Base-by-base conservation (phyloP, 345 rosid species). In the Aethionema arabicum region DNA sequence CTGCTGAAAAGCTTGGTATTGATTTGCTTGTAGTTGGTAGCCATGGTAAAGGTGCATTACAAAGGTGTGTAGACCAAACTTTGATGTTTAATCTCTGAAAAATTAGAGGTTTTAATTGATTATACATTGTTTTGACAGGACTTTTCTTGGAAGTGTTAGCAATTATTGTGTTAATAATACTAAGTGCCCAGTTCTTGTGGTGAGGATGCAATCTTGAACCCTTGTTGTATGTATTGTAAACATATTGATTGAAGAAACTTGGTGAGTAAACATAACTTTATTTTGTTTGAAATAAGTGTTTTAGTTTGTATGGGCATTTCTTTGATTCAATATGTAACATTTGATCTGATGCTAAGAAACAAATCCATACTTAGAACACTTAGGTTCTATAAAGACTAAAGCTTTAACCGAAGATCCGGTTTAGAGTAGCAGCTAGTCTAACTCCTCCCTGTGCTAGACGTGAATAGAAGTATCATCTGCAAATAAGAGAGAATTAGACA, bases 391-490 rank as follows among this genome's bases (percentile, higher is more conserved):
- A 48, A 30, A 21, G 43, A 33, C 59, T 47, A 6, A 7, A 27
- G 59, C 55, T 48, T 72, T 27, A 47, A 38, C 74, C 70, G 49
- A 89, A 85, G 11, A 89, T 79, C 36, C 82, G 85, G 67, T 92
- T 89, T 10, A 91, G 82, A 11, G 88, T 83, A 46, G 96, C 95
- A 32, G 93, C 96, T 35, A 86, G 72, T 69, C 96, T 77, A 51
- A 89, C 87, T 5, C 93, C 98, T 38, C 83, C 96, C 52, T 92
- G 88, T 70, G 96, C 98, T 72, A 92, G 61, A 15, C 96, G 87
- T 8, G 93, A 89, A 49, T 76, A 53, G 65, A 89, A 89, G 56
- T 92, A 35, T 75, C 88, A 78, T 89, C 95, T 92, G 86, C 42
- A 31, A 11, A 50, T 30, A 41, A 29, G 39, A 56, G 11, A 8